Percentiles rank a stretch among this genome's conserved stretches.
These are phyloP conservation scores for Stygiomarasmius scandens DNA, from an alignment of 1,284 basidiomycete species.

Conservation along the genomic window DNA sequence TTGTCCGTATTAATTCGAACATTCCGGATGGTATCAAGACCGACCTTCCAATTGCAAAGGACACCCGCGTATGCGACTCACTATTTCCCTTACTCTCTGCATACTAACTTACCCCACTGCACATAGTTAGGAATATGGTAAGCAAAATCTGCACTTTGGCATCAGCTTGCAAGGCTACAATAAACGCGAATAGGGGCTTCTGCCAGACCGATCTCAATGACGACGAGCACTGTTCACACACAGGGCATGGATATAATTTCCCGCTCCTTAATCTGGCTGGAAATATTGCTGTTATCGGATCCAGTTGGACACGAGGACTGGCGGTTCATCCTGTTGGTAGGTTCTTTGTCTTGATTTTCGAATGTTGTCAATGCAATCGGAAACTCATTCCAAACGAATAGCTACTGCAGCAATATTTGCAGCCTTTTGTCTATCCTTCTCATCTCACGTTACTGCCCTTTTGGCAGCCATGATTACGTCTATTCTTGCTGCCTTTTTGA, in stretches of 20 bases:
- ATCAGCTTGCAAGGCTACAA: background rate
- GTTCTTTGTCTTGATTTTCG: background rate
- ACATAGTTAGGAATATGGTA: constrained; percentile 6
- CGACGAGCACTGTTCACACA: background rate
- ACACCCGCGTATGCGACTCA: background rate
- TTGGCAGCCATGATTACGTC: background rate
- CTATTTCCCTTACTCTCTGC: background rate
- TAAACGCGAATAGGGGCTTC: background rate
- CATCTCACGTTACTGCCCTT: background rate
- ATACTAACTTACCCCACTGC: too few relatives aligned
- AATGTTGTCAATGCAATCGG: background rate
- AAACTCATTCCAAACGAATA: background rate
- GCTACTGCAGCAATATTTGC: constrained; percentile 2
- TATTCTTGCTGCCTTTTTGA: constrained; percentile 2
- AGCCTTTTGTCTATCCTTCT: constrained; percentile 8
- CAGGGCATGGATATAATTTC: constrained; percentile 3
- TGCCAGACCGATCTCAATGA: background rate
- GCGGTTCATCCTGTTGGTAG: constrained; percentile 9
- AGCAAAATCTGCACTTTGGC: background rate
- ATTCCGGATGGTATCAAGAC: too few relatives aligned
- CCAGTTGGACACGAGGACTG: constrained; percentile 5
- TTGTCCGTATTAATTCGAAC: background rate
- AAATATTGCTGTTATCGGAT: background rate
- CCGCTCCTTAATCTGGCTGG: background rate
- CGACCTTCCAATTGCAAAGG: background rate